Percentiles rank a stretch among this genome's conserved stretches.
phyloP scores from a whole-genome alignment of 1,284 basidiomycete species.

The Rhodotorula sp. region DNA sequence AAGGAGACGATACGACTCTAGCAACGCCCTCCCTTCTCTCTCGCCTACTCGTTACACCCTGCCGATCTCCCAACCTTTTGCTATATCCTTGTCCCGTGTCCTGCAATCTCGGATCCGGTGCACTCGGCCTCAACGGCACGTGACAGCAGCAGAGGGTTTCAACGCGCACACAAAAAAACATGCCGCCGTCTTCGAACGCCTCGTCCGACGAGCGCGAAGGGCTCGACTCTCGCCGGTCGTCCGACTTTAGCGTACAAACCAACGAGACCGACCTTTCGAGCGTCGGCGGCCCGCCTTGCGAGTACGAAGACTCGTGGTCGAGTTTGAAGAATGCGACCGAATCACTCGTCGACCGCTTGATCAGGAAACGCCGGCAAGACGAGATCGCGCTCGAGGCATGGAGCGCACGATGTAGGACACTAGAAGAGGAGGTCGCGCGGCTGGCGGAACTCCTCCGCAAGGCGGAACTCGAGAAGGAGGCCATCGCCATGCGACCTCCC shows the following conservation, averaged over 20 bases:
- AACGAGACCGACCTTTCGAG: conserved; percentile 1
- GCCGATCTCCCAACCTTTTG: too few species aligned
- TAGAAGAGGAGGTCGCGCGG: conserved; percentile 11
- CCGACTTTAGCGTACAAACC: not conserved
- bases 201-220: not conserved
- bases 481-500: not conserved
- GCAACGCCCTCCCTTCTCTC: too few species aligned
- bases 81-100: too few species aligned
- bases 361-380: not conserved
- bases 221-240: not conserved
- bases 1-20: too few species aligned
- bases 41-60: too few species aligned
- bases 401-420: conserved; percentile 6
- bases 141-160: not conserved
- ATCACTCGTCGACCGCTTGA: not conserved
- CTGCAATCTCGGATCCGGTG: not conserved
- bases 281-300: conserved; percentile 1
- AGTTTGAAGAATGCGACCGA: not conserved
- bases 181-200: not conserved
- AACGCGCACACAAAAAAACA: not conserved
- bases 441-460: not conserved
- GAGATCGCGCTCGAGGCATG: conserved; percentile 10
- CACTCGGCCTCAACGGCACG: not conserved
- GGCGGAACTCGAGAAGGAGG: conserved; percentile 4
- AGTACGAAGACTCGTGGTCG: conserved; percentile 7